phyloP scores from a whole-genome alignment of 2,329 filamentous ascomycete species.

The Ceratocystis destructans region DNA sequence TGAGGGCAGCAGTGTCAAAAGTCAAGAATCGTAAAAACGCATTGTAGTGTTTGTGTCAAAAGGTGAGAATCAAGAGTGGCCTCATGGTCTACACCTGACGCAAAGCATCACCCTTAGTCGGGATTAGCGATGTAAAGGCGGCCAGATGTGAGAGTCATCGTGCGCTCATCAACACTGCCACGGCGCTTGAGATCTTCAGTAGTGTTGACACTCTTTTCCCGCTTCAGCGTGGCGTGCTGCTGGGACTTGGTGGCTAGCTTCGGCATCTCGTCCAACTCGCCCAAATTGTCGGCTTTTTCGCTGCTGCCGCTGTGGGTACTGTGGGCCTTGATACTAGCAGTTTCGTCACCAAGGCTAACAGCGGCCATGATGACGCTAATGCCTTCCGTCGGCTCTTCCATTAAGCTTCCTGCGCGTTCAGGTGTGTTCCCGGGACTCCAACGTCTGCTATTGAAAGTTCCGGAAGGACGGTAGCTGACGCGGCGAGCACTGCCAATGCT shows the following conservation, averaged over 20 bases:
- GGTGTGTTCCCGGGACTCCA: conserved; percentile 44
- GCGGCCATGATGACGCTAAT: conserved; percentile 16
- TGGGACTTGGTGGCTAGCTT: conserved; percentile 46
- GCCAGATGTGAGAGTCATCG: conserved; percentile 58
- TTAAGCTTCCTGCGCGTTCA: conserved; percentile 40
- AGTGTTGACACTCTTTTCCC: conserved; percentile 52
- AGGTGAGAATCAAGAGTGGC: too few species aligned
- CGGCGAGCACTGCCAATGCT: conserved; percentile 45
- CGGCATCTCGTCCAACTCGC: conserved; percentile 37
- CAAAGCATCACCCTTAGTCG: conserved; percentile 34
- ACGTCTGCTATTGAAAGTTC: conserved; percentile 31
- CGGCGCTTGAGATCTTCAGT: conserved; percentile 59
- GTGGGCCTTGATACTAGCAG: conserved; percentile 34
- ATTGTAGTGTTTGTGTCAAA: not conserved
- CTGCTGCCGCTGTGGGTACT: conserved; percentile 44
- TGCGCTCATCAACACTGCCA: conserved; percentile 73
- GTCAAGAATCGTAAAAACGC: not conserved
- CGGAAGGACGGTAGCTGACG: conserved; percentile 38
- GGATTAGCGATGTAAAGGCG: conserved; percentile 79
- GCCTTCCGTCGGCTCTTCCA: conserved; percentile 25
- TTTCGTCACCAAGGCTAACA: conserved; percentile 27
- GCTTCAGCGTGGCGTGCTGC: conserved; percentile 42
- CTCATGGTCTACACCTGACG: not conserved
- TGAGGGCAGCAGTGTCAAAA: not conserved
- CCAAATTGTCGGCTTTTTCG: conserved; percentile 47